Base-by-base conservation (phyloP, 257 asterid species). In the Datura wrightii region DNA sequence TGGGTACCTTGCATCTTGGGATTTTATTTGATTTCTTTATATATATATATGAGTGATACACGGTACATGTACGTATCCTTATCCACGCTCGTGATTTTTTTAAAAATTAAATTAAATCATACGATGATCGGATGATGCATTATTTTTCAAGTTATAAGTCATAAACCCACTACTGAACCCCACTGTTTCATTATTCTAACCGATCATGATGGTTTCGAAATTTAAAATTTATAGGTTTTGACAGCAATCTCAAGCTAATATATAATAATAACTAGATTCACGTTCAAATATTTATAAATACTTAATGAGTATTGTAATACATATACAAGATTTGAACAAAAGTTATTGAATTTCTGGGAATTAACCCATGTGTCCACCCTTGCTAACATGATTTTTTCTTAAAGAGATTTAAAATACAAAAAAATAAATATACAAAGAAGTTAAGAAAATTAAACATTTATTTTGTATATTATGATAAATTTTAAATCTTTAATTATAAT, bases 181-280 rank as follows among this genome's bases (percentile, higher is more conserved):
- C 10, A 44, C 7, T 6, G 50, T 44, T 7, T 24, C 42, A 39
- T 4, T 39, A 39, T 4, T 2, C 0, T 16, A 48, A 54, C 8
- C 0, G 5, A 2, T 4, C 2, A 3, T 2, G 1, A 2, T 0
- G 2, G 0, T 19, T 1, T 0, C 11, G 9, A 0, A 0, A 60
- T 60, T 19, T 0, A 9, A 60, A 60, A 9, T 60, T 0, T 60
- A 19, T 19, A 19, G 0, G 0, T 60, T 60, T 18, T 4, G 8
- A 19, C 0, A 3, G 1, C 0, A 59, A 59, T 19, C 1, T 59
- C 6, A 19, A 59, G 0, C 8, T 59, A 39, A 19, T 8, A 8
- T 3, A n/a, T 1, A 19, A n/a, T 19, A 1, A 59, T 59, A n/a
- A 59, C 0, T 19, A 2, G 0, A 0, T 59, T 62, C 1, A 24